Percentiles rank a stretch among this genome's conserved stretches.
These are phyloP conservation scores for Gomphus bonarii DNA, from an alignment of 1,284 basidiomycete species.

Conservation along the genomic window DNA sequence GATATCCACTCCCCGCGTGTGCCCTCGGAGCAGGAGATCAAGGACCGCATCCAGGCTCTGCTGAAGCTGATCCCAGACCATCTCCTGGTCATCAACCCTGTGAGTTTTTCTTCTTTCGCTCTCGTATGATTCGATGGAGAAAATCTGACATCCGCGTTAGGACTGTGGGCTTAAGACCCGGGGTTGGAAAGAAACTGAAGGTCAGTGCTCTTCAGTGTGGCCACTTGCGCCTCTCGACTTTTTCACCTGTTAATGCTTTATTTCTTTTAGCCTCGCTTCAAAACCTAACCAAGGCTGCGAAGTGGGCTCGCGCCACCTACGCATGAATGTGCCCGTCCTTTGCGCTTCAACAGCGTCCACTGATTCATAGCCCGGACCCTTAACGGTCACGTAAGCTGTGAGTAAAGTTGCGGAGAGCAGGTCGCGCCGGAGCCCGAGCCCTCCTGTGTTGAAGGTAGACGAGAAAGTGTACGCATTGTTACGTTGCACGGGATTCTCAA, in stretches of 20 bases:
- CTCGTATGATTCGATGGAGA: constrained; percentile 1
- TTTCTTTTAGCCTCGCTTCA: constrained; percentile 49
- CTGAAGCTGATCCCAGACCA: constrained; percentile 69
- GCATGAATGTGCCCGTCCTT: constrained; percentile 43
- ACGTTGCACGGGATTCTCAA: constrained; percentile 13
- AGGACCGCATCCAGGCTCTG: constrained; percentile 84
- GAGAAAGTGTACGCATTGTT: constrained; percentile 11
- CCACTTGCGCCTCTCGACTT: too few species aligned
- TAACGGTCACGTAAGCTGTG: not conserved
- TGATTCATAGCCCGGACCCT: not conserved
- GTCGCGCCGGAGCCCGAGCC: constrained; percentile 4
- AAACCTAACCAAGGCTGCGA: constrained; percentile 86
- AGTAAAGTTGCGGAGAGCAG: constrained; percentile 9
- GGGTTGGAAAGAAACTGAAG: constrained; percentile 93
- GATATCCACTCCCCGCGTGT: constrained; percentile 99
- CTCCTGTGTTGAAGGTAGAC: constrained; percentile 6
- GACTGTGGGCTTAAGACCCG: constrained; percentile 90
- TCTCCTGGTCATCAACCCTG: constrained; percentile 90
- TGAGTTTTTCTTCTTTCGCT: constrained; percentile 41
- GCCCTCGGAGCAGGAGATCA: constrained; percentile 89
- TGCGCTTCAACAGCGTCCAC: constrained; percentile 87
- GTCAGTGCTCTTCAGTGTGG: constrained; percentile 19
- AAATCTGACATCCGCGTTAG: constrained; percentile 21
- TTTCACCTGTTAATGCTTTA: constrained; percentile 31
- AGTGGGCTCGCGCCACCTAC: constrained; percentile 79